phyloP scores from a whole-genome alignment of 2,329 filamentous ascomycete genomes.

The Exserohilum turcica region DNA sequence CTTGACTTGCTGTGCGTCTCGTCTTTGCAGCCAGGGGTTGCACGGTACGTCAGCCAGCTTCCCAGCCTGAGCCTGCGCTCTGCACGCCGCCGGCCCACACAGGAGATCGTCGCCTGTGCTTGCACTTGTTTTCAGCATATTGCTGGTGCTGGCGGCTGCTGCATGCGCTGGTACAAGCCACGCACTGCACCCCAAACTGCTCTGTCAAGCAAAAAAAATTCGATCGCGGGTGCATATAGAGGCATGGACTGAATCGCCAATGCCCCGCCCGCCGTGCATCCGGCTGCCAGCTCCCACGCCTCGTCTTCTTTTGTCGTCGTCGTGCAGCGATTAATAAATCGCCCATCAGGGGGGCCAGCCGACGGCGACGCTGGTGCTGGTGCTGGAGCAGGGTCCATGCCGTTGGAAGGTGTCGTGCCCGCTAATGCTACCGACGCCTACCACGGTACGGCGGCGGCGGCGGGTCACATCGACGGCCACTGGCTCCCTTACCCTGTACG shows the following conservation, averaged over 20 bases:
- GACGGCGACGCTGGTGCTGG: constrained; percentile 6
- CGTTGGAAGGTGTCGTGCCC: background rate
- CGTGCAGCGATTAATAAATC: background rate
- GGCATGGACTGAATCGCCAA: no score
- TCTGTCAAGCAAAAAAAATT: no score
- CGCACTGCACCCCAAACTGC: constrained; percentile 4
- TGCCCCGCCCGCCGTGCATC: background rate
- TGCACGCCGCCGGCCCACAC: constrained; percentile 9
- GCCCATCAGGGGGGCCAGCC: constrained; percentile 1
- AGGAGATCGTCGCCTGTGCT: constrained; percentile 4
- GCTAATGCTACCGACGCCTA: background rate
- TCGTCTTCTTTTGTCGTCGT: no score
- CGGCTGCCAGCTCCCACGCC: background rate
- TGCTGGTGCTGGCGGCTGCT: background rate
- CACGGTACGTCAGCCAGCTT: constrained; percentile 19
- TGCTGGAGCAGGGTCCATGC: constrained; percentile 6
- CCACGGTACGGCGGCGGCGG: constrained; percentile 3
- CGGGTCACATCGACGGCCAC: constrained; percentile 3
- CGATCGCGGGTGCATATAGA: no score
- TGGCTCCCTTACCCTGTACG: background rate
- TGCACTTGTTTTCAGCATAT: background rate
- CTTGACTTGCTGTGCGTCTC: background rate
- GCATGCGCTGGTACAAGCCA: constrained; percentile 5
- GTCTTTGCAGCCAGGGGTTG: constrained; percentile 11
- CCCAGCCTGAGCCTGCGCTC: background rate